Conservation (phyloP, 768 basidiomycete genomes). For the Psilocybe tampanensis region DNA sequence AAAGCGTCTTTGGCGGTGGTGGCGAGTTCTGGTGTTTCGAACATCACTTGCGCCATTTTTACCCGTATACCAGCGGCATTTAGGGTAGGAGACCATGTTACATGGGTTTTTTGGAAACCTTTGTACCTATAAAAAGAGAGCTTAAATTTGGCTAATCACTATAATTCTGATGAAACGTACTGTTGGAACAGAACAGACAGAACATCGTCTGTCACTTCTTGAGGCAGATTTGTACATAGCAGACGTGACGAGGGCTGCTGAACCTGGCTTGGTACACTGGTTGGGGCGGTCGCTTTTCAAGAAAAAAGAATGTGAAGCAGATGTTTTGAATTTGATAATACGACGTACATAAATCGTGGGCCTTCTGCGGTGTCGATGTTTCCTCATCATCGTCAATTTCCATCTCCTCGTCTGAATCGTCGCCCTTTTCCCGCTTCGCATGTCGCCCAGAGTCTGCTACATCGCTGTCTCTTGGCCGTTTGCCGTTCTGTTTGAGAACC, state of each 20-base stretch:
- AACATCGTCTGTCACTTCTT: constrained; percentile 88
- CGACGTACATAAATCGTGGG: constrained; percentile 50
- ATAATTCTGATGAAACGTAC: constrained; percentile 48
- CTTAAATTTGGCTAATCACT: not conserved
- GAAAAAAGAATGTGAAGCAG: constrained; percentile 30
- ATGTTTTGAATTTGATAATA: constrained; percentile 25
- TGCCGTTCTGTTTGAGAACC: constrained; percentile 50
- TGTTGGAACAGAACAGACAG: constrained; percentile 90
- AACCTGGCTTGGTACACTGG: constrained; percentile 45
- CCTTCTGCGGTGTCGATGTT: constrained; percentile 32
- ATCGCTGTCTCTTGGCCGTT: constrained; percentile 70
- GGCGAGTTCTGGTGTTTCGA: constrained; percentile 76
- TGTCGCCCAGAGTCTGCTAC: constrained; percentile 51
- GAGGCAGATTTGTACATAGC: constrained; percentile 84
- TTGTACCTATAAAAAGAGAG: not conserved
- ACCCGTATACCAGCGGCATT: constrained; percentile 64
- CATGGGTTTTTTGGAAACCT: constrained; percentile 55
- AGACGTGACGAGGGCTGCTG: constrained; percentile 64
- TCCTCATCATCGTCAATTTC: constrained; percentile 93
- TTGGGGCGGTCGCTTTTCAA: constrained; percentile 35
- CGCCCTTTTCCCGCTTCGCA: constrained; percentile 70
- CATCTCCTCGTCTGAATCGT: constrained; percentile 77
- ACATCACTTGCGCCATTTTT: constrained; percentile 82
- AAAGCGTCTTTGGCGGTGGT: constrained; percentile 78
- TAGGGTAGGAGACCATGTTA: constrained; percentile 69